Conservation (phyloP, 129 eudicot species). For the Deinandra increscens region DNA sequence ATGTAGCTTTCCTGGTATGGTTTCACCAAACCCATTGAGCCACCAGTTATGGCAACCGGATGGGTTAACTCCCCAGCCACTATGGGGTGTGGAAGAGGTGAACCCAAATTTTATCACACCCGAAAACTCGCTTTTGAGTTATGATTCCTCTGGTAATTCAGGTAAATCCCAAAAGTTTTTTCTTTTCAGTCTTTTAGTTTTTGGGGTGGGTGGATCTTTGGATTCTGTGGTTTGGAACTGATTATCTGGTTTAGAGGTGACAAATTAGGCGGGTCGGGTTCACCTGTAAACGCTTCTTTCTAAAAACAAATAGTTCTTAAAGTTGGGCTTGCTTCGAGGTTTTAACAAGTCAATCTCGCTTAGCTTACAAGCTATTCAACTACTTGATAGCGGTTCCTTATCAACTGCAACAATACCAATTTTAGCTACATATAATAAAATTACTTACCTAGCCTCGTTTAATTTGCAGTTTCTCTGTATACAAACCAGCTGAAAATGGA, state of each 20-base stretch:
- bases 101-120: conserved; percentile 57
- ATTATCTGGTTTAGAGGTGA: neutral
- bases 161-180: conserved; percentile 32
- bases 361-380: neutral
- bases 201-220: neutral
- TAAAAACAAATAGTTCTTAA: too few species aligned
- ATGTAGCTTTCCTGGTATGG: conserved; percentile 46
- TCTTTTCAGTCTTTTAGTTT: neutral
- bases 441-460: neutral
- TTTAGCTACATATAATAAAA: neutral
- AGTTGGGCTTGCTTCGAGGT: neutral
- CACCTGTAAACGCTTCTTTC: too few species aligned
- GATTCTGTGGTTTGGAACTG: neutral
- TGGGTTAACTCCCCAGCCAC: conserved; percentile 49
- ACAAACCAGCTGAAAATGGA: conserved; percentile 78
- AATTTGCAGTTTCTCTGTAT: conserved; percentile 64
- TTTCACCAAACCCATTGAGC: conserved; percentile 43
- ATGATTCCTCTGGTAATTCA: conserved; percentile 65
- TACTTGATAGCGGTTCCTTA: too few species aligned
- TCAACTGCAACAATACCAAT: too few species aligned
- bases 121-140: conserved; percentile 63
- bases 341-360: neutral
- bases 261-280: neutral
- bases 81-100: conserved; percentile 72
- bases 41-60: conserved; percentile 65